Percentiles rank a stretch among this genome's conserved stretches.
These are phyloP conservation scores for Draba incana DNA, from an alignment of 345 rosid species.

Conservation along the genomic window DNA sequence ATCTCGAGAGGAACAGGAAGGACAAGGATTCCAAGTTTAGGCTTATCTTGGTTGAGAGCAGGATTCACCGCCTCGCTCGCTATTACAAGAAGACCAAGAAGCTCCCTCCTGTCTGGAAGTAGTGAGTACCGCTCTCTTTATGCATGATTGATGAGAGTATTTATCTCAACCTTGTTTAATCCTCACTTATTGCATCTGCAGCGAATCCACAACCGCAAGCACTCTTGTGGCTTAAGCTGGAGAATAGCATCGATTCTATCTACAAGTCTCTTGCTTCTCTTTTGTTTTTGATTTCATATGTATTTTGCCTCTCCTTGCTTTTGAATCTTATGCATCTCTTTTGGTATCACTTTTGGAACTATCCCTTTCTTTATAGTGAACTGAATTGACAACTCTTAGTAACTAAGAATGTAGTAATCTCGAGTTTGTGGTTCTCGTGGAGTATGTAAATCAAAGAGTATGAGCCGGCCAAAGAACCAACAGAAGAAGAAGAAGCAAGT, in stretches of 20 bases:
- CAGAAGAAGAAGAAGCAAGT: slow-evolving; percentile 24
- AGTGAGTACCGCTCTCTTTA: slow-evolving; percentile 42
- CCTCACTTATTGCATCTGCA: slow-evolving; percentile 35
- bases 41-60: slow-evolving; percentile 75
- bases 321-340: slow-evolving; percentile 1
- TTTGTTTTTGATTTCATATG: slow-evolving; percentile 15
- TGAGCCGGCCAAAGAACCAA: slow-evolving; percentile 33
- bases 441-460: slow-evolving; percentile 14
- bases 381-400: background rate
- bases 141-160: background rate
- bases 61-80: slow-evolving; percentile 74
- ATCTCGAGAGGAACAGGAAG: slow-evolving; percentile 74
- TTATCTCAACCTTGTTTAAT: background rate
- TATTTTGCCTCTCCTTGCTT: background rate
- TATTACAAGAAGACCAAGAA: slow-evolving; percentile 82
- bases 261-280: slow-evolving; percentile 17
- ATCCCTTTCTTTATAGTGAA: background rate
- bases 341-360: background rate
- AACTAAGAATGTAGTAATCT: slow-evolving; percentile 13
- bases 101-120: slow-evolving; percentile 83
- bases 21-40: slow-evolving; percentile 79
- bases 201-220: slow-evolving; percentile 74
- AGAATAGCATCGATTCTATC: slow-evolving; percentile 14
- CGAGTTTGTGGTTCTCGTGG: slow-evolving; percentile 27
- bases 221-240: slow-evolving; percentile 59